Conservation (phyloP, 176 grass and related monocot genomes). For the Lolium rigidum region DNA sequence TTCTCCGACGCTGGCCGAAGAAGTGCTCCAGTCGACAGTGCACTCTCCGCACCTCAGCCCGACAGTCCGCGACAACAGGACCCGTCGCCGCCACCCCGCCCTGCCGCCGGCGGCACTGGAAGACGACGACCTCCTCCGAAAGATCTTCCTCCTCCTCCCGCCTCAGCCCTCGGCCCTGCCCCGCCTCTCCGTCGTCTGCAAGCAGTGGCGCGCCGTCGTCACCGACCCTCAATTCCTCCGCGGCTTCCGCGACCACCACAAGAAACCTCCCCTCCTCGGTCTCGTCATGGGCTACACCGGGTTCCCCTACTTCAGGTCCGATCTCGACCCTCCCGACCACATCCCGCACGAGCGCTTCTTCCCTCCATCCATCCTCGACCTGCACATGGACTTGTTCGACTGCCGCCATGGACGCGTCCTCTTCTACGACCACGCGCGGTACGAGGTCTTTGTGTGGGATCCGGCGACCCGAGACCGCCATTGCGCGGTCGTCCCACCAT, state of each 20-base stretch:
- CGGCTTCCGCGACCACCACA: slow-evolving; percentile 21
- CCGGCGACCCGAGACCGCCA: not conserved
- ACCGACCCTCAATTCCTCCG: not conserved
- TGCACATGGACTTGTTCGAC: not conserved
- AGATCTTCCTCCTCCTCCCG: slow-evolving; percentile 5
- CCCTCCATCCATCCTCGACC: not conserved
- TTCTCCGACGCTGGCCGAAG: not conserved
- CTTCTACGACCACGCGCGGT: not conserved
- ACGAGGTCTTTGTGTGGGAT: not conserved
- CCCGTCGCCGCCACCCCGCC: not conserved
- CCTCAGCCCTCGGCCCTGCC: not conserved
- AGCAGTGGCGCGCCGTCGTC: not conserved
- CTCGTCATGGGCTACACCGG: not conserved
- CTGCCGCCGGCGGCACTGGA: not conserved
- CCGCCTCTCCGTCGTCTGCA: slow-evolving; percentile 2
- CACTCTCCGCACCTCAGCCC: not conserved
- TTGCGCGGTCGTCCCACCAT: not conserved
- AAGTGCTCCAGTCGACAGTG: not conserved
- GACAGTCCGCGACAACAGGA: not conserved
- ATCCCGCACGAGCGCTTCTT: not conserved
- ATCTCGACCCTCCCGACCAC: not conserved
- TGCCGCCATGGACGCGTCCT: slow-evolving; percentile 28
- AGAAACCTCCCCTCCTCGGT: slow-evolving; percentile 16
- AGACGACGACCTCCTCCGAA: not conserved
- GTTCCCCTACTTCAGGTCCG: not conserved